Percentiles rank a stretch among this genome's conserved stretches.
These are phyloP conservation scores for Skeletonema grethae DNA, from an alignment of 108 stramenopile genomes.

Conservation along the genomic window DNA sequence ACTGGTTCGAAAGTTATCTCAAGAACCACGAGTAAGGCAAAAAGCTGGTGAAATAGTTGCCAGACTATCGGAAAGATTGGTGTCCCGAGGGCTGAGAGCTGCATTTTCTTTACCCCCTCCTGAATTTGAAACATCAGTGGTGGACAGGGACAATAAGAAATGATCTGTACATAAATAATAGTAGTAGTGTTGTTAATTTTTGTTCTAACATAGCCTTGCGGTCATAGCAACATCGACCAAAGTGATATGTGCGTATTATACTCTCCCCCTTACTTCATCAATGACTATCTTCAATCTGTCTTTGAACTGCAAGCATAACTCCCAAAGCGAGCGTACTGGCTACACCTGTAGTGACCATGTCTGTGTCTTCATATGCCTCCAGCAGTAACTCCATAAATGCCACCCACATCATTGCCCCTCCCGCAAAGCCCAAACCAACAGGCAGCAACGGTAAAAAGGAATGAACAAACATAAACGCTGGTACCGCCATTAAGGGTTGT, in stretches of 20 bases:
- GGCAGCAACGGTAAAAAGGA: slow-evolving; percentile 94
- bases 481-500: slow-evolving; percentile 98
- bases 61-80: slow-evolving; percentile 65
- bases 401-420: slow-evolving; percentile 99
- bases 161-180: not conserved
- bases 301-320: slow-evolving; percentile 69
- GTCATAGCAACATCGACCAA: not conserved
- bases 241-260: not conserved
- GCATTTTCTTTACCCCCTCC: slow-evolving; percentile 78
- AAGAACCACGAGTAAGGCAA: slow-evolving; percentile 72
- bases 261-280: not conserved
- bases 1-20: slow-evolving; percentile 68
- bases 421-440: slow-evolving; percentile 97
- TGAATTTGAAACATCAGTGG: slow-evolving; percentile 12
- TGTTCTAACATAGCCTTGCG: not conserved
- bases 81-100: slow-evolving; percentile 73
- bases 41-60: slow-evolving; percentile 75
- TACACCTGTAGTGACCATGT: slow-evolving; percentile 69
- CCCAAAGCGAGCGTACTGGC: slow-evolving; percentile 61
- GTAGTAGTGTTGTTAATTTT: not conserved
- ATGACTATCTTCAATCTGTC: slow-evolving; percentile 57
- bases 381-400: slow-evolving; percentile 91
- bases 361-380: slow-evolving; percentile 93
- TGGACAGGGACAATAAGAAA: not conserved
- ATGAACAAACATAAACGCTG: slow-evolving; percentile 95